A percentile compares a stretch with the other conserved stretches of the same genome.
These are phyloP conservation scores for Diaporthe longicolla DNA, from an alignment of 2,329 filamentous ascomycete species.

Conservation along the genomic window DNA sequence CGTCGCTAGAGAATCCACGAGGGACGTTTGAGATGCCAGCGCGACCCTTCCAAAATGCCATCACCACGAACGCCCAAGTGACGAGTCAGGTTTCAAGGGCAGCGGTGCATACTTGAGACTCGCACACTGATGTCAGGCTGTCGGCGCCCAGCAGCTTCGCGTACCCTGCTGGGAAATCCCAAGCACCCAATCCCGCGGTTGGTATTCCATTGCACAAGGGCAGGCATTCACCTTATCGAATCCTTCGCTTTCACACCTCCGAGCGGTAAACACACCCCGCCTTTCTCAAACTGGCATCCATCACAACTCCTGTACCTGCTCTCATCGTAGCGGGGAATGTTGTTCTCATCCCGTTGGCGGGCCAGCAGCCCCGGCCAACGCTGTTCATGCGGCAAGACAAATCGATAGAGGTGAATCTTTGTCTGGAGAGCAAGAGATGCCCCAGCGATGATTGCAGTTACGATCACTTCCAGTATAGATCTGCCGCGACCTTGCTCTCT, in stretches of 20 bases:
- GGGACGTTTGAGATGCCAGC: constrained; percentile 47
- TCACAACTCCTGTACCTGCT: background rate
- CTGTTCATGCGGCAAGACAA: constrained; percentile 19
- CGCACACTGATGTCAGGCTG: background rate
- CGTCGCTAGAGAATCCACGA: constrained; percentile 48
- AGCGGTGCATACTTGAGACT: constrained; percentile 5
- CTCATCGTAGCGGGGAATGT: background rate
- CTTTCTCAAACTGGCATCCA: constrained; percentile 10
- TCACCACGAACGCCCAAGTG: constrained; percentile 8
- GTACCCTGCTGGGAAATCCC: background rate
- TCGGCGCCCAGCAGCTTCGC: constrained; percentile 3
- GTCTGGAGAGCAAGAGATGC: constrained; percentile 20
- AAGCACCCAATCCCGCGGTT: constrained; percentile 9
- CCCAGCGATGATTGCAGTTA: background rate
- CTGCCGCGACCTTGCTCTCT: constrained; percentile 66
- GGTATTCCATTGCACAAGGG: background rate
- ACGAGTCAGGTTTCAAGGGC: constrained; percentile 29
- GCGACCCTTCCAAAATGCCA: constrained; percentile 42
- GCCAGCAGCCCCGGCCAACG: background rate
- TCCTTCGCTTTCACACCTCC: background rate
- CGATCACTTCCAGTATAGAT: constrained; percentile 71
- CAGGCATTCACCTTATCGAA: background rate
- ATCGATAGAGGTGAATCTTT: constrained; percentile 4
- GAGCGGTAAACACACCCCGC: background rate
- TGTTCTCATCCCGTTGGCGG: background rate